phyloP scores from a whole-genome alignment of 371 early-diverging fungal genomes.

The Circinella umbellata region DNA sequence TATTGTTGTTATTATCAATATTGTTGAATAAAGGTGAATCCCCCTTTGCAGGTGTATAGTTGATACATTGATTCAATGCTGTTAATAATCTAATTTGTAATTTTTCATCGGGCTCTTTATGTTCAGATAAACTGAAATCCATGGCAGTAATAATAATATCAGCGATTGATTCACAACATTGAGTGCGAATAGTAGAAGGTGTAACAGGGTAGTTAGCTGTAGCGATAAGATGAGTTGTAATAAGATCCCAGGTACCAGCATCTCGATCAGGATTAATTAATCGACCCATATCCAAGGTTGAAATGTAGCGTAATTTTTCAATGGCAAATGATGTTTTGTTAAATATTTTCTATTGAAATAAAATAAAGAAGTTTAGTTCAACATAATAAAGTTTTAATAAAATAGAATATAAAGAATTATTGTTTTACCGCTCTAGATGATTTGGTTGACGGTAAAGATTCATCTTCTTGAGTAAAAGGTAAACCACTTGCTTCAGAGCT shows the following conservation, averaged over 20 bases:
- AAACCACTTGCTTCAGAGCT: conserved; percentile 64
- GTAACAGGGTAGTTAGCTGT: conserved; percentile 71
- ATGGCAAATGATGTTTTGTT: conserved; percentile 87
- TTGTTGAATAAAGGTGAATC: conserved; percentile 19
- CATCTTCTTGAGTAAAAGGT: conserved; percentile 40
- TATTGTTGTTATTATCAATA: conserved; percentile 9
- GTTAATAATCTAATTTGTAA: conserved; percentile 56
- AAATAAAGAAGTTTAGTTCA: neutral
- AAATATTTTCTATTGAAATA: conserved; percentile 55
- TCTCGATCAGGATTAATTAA: conserved; percentile 60
- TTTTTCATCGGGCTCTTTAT: conserved; percentile 58
- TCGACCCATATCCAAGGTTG: conserved; percentile 70
- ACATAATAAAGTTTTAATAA: neutral
- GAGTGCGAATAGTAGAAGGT: conserved; percentile 71
- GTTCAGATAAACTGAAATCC: conserved; percentile 62
- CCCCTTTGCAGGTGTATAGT: conserved; percentile 26
- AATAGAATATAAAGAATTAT: neutral
- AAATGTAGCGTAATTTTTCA: conserved; percentile 78
- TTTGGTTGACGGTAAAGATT: conserved; percentile 29
- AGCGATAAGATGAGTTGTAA: conserved; percentile 79
- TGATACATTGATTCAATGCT: conserved; percentile 52
- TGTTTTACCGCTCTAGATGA: conserved; percentile 39
- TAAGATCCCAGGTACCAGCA: conserved; percentile 68
- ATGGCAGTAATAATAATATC: conserved; percentile 81
- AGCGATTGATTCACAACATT: conserved; percentile 82